These are phyloP conservation scores for Geotrichum candidum DNA, from an alignment of 1,139 yeast genomes.

Conservation along the genomic window DNA sequence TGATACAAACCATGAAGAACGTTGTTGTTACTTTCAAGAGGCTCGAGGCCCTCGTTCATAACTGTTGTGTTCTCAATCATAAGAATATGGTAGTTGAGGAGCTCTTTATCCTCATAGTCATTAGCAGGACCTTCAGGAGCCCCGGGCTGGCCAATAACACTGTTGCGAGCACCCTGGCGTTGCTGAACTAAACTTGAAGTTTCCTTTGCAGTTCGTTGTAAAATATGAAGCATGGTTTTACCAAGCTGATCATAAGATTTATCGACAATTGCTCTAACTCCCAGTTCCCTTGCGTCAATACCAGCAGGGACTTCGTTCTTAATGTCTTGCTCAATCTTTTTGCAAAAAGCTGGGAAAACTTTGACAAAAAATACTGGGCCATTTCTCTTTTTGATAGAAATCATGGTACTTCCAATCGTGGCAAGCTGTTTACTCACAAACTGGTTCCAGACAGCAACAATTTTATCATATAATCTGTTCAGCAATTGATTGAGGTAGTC, in stretches of 20 bases:
- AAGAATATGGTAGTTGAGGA: constrained; percentile 52
- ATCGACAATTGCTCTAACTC: constrained; percentile 39
- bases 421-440: constrained; percentile 53
- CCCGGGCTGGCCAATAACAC: constrained; percentile 4
- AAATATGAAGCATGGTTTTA: constrained; percentile 31
- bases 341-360: constrained; percentile 44
- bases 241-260: constrained; percentile 40
- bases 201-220: constrained; percentile 31
- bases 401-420: constrained; percentile 48
- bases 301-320: constrained; percentile 19
- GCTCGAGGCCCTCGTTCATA: constrained; percentile 47
- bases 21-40: constrained; percentile 33
- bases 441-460: constrained; percentile 53
- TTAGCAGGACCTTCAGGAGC: constrained; percentile 5
- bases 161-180: constrained; percentile 7
- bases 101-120: constrained; percentile 52
- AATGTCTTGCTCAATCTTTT: constrained; percentile 33
- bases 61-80: constrained; percentile 60
- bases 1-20: constrained; percentile 32
- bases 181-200: constrained; percentile 15
- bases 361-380: constrained; percentile 42
- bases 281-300: constrained; percentile 24
- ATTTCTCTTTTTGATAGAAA: constrained; percentile 38
- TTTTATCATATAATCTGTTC: constrained; percentile 48
- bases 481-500: constrained; percentile 57